These are phyloP conservation scores for Erodium texanum DNA, from an alignment of 441 rosid genomes.

Conservation along the genomic window DNA sequence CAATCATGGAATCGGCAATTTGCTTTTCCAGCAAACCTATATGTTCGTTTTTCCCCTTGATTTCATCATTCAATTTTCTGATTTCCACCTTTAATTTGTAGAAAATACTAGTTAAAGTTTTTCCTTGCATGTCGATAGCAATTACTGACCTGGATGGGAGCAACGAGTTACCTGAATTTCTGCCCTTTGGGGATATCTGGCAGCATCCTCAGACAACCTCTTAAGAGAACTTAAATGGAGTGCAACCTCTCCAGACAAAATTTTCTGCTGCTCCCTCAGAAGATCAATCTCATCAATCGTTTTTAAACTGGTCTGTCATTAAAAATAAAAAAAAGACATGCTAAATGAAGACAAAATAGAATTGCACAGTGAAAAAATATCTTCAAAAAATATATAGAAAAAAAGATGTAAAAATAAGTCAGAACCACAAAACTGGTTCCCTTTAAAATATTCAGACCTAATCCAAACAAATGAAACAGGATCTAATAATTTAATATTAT, in stretches of 20 bases:
- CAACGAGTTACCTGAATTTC: conserved; percentile 41
- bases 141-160: conserved; percentile 9
- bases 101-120: too few species aligned
- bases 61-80: conserved; percentile 49
- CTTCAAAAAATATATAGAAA: too few species aligned
- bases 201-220: conserved; percentile 68
- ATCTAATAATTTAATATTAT: background rate
- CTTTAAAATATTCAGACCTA: background rate
- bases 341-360: conserved; percentile 17
- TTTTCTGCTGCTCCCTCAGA: conserved; percentile 84
- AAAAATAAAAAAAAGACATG: conserved; percentile 17
- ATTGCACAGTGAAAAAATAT: background rate
- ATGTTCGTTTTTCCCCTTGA: conserved; percentile 63
- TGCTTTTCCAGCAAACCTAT: conserved; percentile 70
- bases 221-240: conserved; percentile 66
- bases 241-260: conserved; percentile 77
- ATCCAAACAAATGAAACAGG: too few species aligned
- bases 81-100: conserved; percentile 61
- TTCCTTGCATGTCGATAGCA: conserved; percentile 16
- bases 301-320: conserved; percentile 56
- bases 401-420: background rate
- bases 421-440: background rate
- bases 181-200: conserved; percentile 58
- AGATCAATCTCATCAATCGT: conserved; percentile 74
- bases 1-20: conserved; percentile 50